phyloP scores from a whole-genome alignment of 1,284 basidiomycete species.

The Schizophyllum commune region DNA sequence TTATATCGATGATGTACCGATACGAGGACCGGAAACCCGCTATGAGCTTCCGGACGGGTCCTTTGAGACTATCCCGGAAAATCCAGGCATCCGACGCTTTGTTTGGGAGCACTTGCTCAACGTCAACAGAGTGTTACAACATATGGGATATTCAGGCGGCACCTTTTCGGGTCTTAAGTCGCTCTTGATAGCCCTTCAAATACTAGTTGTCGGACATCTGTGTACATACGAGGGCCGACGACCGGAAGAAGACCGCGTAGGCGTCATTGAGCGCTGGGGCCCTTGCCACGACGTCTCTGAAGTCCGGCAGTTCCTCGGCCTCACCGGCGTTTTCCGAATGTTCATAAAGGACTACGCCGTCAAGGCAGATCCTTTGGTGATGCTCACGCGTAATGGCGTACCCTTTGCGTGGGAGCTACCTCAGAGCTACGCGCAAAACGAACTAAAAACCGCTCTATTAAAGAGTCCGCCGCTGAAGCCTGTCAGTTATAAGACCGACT shows the following conservation, averaged over 20 bases:
- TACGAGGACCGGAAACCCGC: constrained; percentile 14
- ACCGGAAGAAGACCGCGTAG: constrained; percentile 16
- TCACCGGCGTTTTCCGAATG: constrained; percentile 17
- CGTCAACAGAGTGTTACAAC: constrained; percentile 21
- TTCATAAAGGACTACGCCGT: constrained; percentile 23
- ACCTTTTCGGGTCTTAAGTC: constrained; percentile 21
- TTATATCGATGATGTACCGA: constrained; percentile 20
- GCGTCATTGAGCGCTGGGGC: constrained; percentile 18
- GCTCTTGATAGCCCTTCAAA: constrained; percentile 12
- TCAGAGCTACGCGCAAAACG: constrained; percentile 16
- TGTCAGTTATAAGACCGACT: constrained; percentile 23
- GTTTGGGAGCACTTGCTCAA: constrained; percentile 20
- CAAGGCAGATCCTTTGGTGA: constrained; percentile 16
- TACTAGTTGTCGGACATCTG: constrained; percentile 19
- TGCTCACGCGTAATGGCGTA: constrained; percentile 20
- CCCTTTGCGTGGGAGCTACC: constrained; percentile 17
- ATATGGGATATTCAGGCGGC: constrained; percentile 17
- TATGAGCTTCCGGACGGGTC: constrained; percentile 15
- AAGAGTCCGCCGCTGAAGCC: constrained; percentile 16
- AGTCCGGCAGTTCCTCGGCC: constrained; percentile 22
- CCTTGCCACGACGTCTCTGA: constrained; percentile 16
- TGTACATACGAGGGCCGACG: constrained; percentile 19
- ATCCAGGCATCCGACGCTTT: constrained; percentile 16
- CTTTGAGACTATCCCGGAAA: constrained; percentile 16
- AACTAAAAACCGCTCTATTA: constrained; percentile 20